phyloP scores from a whole-genome alignment of 75 land plant species.

The Picea glauca region DNA sequence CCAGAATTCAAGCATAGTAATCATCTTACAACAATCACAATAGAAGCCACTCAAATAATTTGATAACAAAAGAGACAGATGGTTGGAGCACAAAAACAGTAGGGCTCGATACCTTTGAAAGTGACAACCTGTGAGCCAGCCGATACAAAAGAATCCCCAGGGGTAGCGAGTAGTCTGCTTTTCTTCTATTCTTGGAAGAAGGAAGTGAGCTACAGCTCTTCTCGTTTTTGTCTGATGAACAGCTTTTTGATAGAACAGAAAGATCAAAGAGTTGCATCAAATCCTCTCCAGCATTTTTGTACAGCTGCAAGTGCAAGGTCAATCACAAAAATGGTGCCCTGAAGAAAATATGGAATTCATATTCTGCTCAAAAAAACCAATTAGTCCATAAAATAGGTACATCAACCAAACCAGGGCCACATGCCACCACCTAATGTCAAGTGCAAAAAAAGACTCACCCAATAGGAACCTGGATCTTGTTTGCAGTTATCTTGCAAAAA shows the following conservation, averaged over 20 bases:
- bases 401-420: neutral
- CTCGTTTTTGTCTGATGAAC: constrained; percentile 51
- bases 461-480: constrained; percentile 98
- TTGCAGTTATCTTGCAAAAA: constrained; percentile 98
- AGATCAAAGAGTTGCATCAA: constrained; percentile 98
- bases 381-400: no score
- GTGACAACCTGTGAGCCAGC: constrained; percentile 87
- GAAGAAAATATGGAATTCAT: neutral
- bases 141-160: constrained; percentile 92
- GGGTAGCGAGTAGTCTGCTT: constrained; percentile 75
- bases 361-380: neutral
- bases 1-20: neutral
- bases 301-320: constrained; percentile 54
- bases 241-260: constrained; percentile 70
- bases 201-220: constrained; percentile 52
- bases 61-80: neutral
- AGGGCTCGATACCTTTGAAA: constrained; percentile 62
- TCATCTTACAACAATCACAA: neutral
- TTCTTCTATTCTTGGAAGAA: constrained; percentile 61
- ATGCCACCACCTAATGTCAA: neutral
- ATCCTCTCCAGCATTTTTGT: constrained; percentile 96
- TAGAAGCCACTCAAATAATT: neutral
- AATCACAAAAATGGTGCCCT: neutral
- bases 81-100: constrained; percentile 1
- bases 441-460: constrained; percentile 53